Percentiles rank a stretch among this genome's conserved stretches.
These are phyloP conservation scores for Glycine tomentella DNA, from an alignment of 306 rosid species.

Conservation along the genomic window DNA sequence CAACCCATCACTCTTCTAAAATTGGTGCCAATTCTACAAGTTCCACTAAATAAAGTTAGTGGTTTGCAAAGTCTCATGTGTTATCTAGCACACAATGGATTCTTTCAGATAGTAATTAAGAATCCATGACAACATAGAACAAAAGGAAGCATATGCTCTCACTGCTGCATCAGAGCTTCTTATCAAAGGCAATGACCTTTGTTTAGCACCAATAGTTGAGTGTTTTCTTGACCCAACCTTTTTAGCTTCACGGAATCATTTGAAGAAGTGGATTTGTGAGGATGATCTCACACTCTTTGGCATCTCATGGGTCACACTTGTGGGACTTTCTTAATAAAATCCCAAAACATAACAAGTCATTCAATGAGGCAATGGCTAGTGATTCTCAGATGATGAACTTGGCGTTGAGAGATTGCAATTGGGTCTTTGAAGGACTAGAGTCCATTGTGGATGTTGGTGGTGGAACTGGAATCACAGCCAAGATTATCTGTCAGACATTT, in stretches of 20 bases:
- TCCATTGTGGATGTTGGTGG: too few species aligned
- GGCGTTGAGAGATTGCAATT: slow-evolving; percentile 48
- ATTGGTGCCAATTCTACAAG: slow-evolving; percentile 46
- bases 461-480: too few species aligned
- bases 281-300: not conserved
- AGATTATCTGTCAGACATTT: not conserved
- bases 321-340: slow-evolving; percentile 35
- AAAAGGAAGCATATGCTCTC: slow-evolving; percentile 52
- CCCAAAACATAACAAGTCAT: not conserved
- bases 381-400: slow-evolving; percentile 50
- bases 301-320: not conserved
- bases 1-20: slow-evolving; percentile 47
- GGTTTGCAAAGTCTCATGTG: slow-evolving; percentile 43
- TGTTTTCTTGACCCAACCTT: not conserved
- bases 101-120: slow-evolving; percentile 10
- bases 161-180: slow-evolving; percentile 34
- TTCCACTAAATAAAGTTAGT: slow-evolving; percentile 38
- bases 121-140: not conserved
- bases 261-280: slow-evolving; percentile 16
- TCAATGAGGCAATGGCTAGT: not conserved
- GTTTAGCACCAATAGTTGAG: not conserved
- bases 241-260: not conserved
- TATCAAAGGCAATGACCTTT: not conserved
- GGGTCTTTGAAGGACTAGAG: slow-evolving; percentile 44
- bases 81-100: slow-evolving; percentile 39